phyloP scores from a whole-genome alignment of 2,329 filamentous ascomycete species.

The Dothistroma septosporum region DNA sequence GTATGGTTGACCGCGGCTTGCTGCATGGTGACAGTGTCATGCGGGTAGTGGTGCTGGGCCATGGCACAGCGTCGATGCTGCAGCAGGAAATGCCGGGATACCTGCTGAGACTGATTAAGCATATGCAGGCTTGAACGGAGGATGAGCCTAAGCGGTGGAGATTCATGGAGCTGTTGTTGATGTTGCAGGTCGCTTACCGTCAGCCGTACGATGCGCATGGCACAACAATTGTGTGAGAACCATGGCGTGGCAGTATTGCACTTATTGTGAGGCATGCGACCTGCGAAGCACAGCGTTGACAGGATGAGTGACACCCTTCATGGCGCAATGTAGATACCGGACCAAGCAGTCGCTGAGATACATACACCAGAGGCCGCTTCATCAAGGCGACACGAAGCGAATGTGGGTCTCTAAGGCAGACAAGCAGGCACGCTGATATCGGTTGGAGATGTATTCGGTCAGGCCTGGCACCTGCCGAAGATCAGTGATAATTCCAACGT shows the following conservation, averaged over 20 bases:
- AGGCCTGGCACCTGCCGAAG: neutral
- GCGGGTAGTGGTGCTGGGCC: neutral
- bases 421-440: neutral
- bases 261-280: neutral
- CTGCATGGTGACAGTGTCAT: neutral
- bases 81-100: neutral
- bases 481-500: neutral
- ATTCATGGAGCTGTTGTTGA: neutral
- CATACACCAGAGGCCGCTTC: no score
- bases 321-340: neutral
- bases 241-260: neutral
- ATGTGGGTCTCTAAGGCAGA: neutral
- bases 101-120: neutral
- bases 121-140: neutral
- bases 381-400: neutral
- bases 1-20: neutral
- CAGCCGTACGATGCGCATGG: neutral
- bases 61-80: neutral
- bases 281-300: neutral
- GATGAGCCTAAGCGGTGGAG: neutral
- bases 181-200: neutral
- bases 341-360: neutral
- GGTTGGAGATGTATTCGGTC: neutral
- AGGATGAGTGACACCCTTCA: neutral
- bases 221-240: neutral